phyloP scores from a whole-genome alignment of 805 yeast species.

The Kodamaea fukazawae region DNA sequence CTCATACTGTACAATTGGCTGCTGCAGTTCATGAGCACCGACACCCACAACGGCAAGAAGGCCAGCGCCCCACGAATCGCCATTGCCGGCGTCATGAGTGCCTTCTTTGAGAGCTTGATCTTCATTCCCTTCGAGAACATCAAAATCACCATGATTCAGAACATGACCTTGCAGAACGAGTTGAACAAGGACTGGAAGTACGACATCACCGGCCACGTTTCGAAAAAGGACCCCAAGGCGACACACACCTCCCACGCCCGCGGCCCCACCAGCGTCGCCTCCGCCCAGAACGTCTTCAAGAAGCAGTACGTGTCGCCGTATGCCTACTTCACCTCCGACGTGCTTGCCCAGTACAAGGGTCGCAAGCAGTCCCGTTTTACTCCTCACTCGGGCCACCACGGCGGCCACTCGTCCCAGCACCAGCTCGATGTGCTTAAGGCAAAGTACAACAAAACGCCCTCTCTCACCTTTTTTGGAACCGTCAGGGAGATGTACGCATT shows the following conservation, averaged over 20 bases:
- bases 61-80: slow-evolving; percentile 77
- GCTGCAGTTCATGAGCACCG: slow-evolving; percentile 61
- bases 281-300: slow-evolving; percentile 19
- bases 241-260: neutral
- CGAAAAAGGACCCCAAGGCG: neutral
- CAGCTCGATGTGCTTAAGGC: slow-evolving; percentile 20
- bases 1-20: slow-evolving; percentile 73
- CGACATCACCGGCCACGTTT: slow-evolving; percentile 6
- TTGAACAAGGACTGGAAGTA: slow-evolving; percentile 11
- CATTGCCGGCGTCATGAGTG: slow-evolving; percentile 82
- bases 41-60: slow-evolving; percentile 37
- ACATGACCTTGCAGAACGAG: slow-evolving; percentile 40
- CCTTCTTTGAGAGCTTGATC: slow-evolving; percentile 74
- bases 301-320: slow-evolving; percentile 42
- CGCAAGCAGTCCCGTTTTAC: slow-evolving; percentile 23
- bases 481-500: slow-evolving; percentile 64
- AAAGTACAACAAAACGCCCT: slow-evolving; percentile 51
- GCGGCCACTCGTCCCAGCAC: neutral
- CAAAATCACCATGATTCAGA: slow-evolving; percentile 77
- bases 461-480: slow-evolving; percentile 51
- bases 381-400: slow-evolving; percentile 9
- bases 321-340: slow-evolving; percentile 38
- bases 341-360: slow-evolving; percentile 26
- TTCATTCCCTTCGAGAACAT: slow-evolving; percentile 90
- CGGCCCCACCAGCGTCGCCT: no score